Base-by-base conservation (phyloP, 495 filamentous ascomycete species). In the Aspergillus incahuasiensis region DNA sequence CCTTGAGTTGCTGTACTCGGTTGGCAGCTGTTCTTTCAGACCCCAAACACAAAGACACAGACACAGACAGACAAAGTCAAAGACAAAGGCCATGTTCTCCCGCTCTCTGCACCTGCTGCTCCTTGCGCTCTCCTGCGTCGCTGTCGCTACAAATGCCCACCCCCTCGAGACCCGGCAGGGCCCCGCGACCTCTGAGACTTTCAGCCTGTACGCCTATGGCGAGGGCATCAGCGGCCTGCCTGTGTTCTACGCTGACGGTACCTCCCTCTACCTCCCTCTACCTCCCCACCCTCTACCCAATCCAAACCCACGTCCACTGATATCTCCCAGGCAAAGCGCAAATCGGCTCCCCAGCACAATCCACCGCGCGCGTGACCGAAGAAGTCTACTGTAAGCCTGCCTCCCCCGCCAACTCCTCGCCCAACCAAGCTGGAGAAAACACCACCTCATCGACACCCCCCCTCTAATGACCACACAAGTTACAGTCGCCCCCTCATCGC, bases 171-270 rank as follows among this genome's bases (percentile, higher is more conserved):
- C 12, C 12, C 25, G 34, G 8, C 19, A 52, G 22, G 48, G 20
- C 18, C 34, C 48, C 13, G 38, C 22, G 6, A 38, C 44, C 0
- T 30, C 25, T 3, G 28, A 35, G 13, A 18, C 41, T 6, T 54
- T 54, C 52, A 54, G 45, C 4, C n/a, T 54, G 22, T 54, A 45
- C 42, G 52, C 52, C 16, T 54, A 54, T 18, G 52, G 52, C 3
- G 42, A 54, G 0, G 16, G 8, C 9, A 54, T 54, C 28, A 38
- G 41, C 15, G 52, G 52, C 3, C 20, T 54, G 5, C 42, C 52
- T 0, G 9, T 54, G 6, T 46, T 21, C 16, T 54, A 46, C 19
- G 41, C 52, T 1, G 52, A 54, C 16, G 42, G 52, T 54, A 54
- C 13, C 32, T 35, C 2, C 25, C 8, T 8, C 25, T 28, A n/a